Evolutionary conservation across 2,329 filamentous ascomycete species (phyloP).

Genomic region (Aureobasidium sp.): DNA sequence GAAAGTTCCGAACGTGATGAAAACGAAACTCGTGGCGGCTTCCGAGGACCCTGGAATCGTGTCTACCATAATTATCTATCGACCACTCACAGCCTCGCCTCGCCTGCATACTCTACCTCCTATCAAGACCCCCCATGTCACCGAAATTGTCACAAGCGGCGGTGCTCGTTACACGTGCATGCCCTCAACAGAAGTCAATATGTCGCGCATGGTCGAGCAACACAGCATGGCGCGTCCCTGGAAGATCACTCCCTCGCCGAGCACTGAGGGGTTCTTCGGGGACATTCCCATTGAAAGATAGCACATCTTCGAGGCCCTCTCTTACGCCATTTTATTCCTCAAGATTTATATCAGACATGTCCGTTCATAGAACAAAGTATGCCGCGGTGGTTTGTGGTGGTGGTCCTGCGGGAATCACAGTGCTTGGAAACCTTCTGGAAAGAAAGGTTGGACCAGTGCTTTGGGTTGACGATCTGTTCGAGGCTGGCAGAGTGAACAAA

Average conservation of each 20-base stretch:
- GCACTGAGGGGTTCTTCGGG: slow-evolving; percentile 10
- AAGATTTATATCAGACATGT: slow-evolving; percentile 16
- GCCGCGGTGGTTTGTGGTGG: slow-evolving; percentile 53
- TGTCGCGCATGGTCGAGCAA: neutral
- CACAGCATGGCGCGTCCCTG: neutral
- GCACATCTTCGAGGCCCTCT: neutral
- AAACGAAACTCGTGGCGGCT: neutral
- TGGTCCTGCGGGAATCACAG: slow-evolving; percentile 53
- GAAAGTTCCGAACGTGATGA: neutral
- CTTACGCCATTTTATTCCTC: neutral
- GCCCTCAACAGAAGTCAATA: neutral
- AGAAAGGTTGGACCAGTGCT: slow-evolving; percentile 43
- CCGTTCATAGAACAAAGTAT: slow-evolving; percentile 28
- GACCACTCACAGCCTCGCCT: neutral
- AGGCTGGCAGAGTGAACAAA: slow-evolving; percentile 36
- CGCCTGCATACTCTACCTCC: neutral
- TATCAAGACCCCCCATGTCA: neutral
- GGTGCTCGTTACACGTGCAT: neutral
- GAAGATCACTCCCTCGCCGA: neutral
- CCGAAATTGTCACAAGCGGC: neutral
- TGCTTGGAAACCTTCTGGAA: slow-evolving; percentile 55
- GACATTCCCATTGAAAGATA: slow-evolving; percentile 5
- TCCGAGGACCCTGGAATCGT: neutral
- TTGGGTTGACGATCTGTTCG: slow-evolving; percentile 54
- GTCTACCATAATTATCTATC: neutral